Percentiles rank a stretch among this genome's conserved stretches.
phyloP scores from a whole-genome alignment of 441 rosid genomes.

The Syzygium syzygioides region DNA sequence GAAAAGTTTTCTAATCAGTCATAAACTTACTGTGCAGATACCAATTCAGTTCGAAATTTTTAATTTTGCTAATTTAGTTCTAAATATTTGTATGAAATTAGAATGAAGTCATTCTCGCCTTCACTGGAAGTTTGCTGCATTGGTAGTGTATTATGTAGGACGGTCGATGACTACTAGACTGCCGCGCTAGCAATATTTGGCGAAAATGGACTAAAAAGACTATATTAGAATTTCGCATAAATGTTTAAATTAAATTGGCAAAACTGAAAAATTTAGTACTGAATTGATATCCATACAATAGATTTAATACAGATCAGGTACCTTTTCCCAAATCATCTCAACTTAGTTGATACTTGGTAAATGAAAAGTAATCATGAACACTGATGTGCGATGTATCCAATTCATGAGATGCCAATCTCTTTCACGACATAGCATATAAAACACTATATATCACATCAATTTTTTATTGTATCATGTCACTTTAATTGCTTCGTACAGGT shows the following conservation, averaged over 20 bases:
- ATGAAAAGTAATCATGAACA: not conserved
- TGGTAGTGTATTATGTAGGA: not conserved
- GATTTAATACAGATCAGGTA: not conserved
- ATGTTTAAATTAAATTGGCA: not conserved
- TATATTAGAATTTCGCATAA: not conserved
- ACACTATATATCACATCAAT: not conserved
- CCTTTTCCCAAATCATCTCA: not conserved
- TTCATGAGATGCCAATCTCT: not conserved
- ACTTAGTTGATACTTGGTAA: not conserved
- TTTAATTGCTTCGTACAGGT: not conserved
- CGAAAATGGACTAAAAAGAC: not conserved
- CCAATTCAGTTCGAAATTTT: not conserved
- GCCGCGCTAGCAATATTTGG: accelerated
- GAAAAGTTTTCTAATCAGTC: not conserved
- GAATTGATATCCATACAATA: accelerated
- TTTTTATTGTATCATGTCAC: not conserved
- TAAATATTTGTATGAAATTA: not conserved
- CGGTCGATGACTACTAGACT: accelerated
- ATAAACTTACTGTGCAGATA: not conserved
- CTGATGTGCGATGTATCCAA: not conserved
- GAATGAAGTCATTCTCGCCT: not conserved
- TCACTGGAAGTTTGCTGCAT: not conserved
- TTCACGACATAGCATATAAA: not conserved
- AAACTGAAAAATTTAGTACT: not conserved
- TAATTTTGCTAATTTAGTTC: not conserved